Conservation (phyloP, 2,329 filamentous ascomycete species). For the Colletotrichum destructivum region DNA sequence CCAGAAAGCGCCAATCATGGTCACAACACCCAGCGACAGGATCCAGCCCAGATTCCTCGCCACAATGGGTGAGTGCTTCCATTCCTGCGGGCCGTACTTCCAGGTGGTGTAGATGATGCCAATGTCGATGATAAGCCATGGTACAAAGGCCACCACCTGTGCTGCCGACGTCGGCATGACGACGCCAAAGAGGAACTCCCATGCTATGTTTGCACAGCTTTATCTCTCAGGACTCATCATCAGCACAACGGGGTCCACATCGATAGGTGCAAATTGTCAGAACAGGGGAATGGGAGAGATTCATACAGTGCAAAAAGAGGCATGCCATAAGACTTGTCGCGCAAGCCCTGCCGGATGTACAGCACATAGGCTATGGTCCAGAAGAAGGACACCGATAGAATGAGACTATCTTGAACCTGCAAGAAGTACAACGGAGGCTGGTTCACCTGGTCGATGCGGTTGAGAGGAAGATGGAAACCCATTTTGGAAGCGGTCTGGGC, state of each 20-base stretch:
- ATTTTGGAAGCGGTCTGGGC: background rate
- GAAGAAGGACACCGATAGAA: background rate
- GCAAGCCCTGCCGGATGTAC: background rate
- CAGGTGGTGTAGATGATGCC: background rate
- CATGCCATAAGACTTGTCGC: constrained; percentile 8
- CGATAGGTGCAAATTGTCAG: background rate
- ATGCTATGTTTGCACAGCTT: background rate
- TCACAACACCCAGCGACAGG: background rate
- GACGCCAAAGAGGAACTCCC: background rate
- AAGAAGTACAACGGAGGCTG: background rate
- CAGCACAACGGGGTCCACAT: too few relatives aligned
- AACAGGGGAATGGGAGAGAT: background rate
- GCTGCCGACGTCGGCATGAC: background rate
- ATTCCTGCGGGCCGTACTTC: background rate
- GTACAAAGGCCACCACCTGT: background rate
- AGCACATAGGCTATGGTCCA: background rate
- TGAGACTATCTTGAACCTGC: background rate
- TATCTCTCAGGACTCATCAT: background rate
- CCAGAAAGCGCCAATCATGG: background rate
- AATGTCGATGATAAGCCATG: background rate
- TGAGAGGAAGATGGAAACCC: background rate
- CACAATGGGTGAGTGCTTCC: background rate
- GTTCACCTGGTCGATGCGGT: background rate
- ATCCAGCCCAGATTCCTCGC: background rate
- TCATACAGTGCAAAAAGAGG: background rate